A percentile compares a stretch with the other conserved stretches of the same genome.
phyloP scores from a whole-genome alignment of 495 filamentous ascomycete species.

The Chaetomium cochliodes region DNA sequence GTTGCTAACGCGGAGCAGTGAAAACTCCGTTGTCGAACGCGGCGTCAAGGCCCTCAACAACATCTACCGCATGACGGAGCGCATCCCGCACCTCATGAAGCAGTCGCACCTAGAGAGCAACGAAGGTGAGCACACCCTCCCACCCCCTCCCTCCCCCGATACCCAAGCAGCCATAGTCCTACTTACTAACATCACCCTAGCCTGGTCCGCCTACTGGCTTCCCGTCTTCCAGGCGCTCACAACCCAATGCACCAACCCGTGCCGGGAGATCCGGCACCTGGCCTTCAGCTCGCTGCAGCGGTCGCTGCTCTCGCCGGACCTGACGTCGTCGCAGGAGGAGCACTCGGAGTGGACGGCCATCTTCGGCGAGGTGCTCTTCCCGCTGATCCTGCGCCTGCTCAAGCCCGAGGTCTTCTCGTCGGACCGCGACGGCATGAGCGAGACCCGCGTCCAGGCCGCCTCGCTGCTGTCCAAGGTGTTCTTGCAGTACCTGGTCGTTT shows the following conservation, averaged over 20 bases:
- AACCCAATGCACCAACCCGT: slow-evolving; percentile 90
- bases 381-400: slow-evolving; percentile 81
- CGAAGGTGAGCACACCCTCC: slow-evolving; percentile 58
- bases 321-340: slow-evolving; percentile 55
- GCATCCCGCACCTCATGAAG: slow-evolving; percentile 81
- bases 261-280: slow-evolving; percentile 86
- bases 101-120: slow-evolving; percentile 88
- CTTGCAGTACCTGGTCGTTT: slow-evolving; percentile 83
- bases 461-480: slow-evolving; percentile 93
- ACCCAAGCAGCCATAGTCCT: slow-evolving; percentile 21
- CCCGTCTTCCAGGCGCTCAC: slow-evolving; percentile 88
- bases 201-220: slow-evolving; percentile 97
- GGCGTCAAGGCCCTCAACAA: slow-evolving; percentile 77
- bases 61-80: slow-evolving; percentile 73
- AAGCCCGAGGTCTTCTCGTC: slow-evolving; percentile 95
- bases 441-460: slow-evolving; percentile 89
- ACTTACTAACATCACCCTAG: slow-evolving; percentile 43
- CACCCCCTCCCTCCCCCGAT: neutral
- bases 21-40: slow-evolving; percentile 72
- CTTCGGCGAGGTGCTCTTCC: slow-evolving; percentile 92
- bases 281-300: slow-evolving; percentile 85
- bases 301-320: slow-evolving; percentile 73
- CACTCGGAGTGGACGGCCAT: slow-evolving; percentile 78
- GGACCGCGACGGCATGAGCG: slow-evolving; percentile 90
- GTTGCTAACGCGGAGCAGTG: slow-evolving; percentile 42